These are phyloP conservation scores for Tolypocladium endophyticum DNA, from an alignment of 2,329 filamentous ascomycete genomes.

Conservation along the genomic window DNA sequence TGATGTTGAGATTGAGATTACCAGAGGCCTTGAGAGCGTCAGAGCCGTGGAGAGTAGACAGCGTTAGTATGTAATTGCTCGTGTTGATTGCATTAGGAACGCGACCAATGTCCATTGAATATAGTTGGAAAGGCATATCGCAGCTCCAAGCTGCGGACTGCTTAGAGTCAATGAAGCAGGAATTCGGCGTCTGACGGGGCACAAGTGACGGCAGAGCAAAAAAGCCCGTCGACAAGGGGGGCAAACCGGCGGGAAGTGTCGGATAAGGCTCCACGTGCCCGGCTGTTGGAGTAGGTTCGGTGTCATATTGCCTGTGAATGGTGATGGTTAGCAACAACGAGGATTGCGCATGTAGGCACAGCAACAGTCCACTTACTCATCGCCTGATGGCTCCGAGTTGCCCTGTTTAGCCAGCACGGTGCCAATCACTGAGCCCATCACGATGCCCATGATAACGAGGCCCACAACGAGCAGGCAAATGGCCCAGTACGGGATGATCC, in stretches of 20 bases:
- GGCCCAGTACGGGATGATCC: slow-evolving; percentile 52
- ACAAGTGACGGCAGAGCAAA: slow-evolving; percentile 46
- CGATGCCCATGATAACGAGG: slow-evolving; percentile 40
- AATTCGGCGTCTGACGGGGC: slow-evolving; percentile 35
- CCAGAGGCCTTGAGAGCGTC: too few relatives aligned
- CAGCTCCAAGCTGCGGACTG: slow-evolving; percentile 56
- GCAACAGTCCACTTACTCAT: slow-evolving; percentile 12
- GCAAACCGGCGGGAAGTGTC: slow-evolving; percentile 38
- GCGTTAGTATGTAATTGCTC: slow-evolving; percentile 28
- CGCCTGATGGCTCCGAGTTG: slow-evolving; percentile 3
- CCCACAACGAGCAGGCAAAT: slow-evolving; percentile 38
- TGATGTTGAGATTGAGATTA: too few relatives aligned
- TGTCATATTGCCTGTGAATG: slow-evolving; percentile 8
- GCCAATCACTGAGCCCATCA: slow-evolving; percentile 43
- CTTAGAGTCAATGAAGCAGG: slow-evolving; percentile 45
- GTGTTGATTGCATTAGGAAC: slow-evolving; percentile 14
- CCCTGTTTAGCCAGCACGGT: slow-evolving; percentile 10
- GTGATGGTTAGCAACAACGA: neutral
- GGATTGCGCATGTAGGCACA: neutral
- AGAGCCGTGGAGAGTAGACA: slow-evolving; percentile 27
- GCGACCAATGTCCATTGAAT: slow-evolving; percentile 29
- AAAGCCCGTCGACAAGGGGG: slow-evolving; percentile 41
- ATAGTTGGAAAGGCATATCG: slow-evolving; percentile 35
- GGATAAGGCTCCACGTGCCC: slow-evolving; percentile 41
- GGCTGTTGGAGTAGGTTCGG: slow-evolving; percentile 22